Percentiles rank a stretch among this genome's conserved stretches.
These are phyloP conservation scores for Mycosphaerella sp. DNA, from an alignment of 2,329 filamentous ascomycete species.

Conservation along the genomic window DNA sequence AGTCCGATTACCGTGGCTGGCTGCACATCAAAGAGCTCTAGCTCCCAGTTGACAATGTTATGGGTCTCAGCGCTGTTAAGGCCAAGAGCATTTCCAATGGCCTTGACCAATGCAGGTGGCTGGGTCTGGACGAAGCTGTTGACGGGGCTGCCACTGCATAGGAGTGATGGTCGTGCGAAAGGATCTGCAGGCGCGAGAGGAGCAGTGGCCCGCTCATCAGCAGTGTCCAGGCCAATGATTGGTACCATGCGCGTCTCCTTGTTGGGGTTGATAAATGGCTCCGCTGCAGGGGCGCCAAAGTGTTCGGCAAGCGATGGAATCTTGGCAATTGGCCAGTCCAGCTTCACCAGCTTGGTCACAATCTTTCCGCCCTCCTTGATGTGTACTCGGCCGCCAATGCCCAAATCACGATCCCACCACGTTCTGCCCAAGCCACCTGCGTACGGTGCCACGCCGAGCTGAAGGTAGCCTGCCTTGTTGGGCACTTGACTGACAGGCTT, in stretches of 20 bases:
- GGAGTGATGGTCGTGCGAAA: slow-evolving; percentile 33
- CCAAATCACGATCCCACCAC: slow-evolving; percentile 96
- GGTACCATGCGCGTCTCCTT: slow-evolving; percentile 90
- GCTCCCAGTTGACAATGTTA: slow-evolving; percentile 88
- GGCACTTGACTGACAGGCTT: slow-evolving; percentile 85
- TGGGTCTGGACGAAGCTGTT: slow-evolving; percentile 76
- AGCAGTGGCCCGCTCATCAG: slow-evolving; percentile 31
- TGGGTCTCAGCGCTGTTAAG: slow-evolving; percentile 54
- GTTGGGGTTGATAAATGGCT: slow-evolving; percentile 55
- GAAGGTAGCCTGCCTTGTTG: slow-evolving; percentile 76
- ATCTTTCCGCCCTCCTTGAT: slow-evolving; percentile 78
- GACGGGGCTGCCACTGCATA: slow-evolving; percentile 46
- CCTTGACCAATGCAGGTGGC: slow-evolving; percentile 74
- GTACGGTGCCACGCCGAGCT: slow-evolving; percentile 89
- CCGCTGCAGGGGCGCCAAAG: slow-evolving; percentile 66
- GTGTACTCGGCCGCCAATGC: slow-evolving; percentile 81
- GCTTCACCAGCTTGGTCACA: slow-evolving; percentile 72
- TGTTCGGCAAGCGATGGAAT: slow-evolving; percentile 91
- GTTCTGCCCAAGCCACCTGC: slow-evolving; percentile 80
- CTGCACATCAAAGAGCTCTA: slow-evolving; percentile 89
- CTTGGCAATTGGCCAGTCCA: slow-evolving; percentile 89
- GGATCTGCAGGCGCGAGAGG: slow-evolving; percentile 24
- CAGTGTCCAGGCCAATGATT: slow-evolving; percentile 77
- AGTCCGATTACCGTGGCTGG: slow-evolving; percentile 77
- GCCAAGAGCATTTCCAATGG: slow-evolving; percentile 72